These are phyloP conservation scores for Huntiella omanensis DNA, from an alignment of 2,329 filamentous ascomycete genomes.

Conservation along the genomic window DNA sequence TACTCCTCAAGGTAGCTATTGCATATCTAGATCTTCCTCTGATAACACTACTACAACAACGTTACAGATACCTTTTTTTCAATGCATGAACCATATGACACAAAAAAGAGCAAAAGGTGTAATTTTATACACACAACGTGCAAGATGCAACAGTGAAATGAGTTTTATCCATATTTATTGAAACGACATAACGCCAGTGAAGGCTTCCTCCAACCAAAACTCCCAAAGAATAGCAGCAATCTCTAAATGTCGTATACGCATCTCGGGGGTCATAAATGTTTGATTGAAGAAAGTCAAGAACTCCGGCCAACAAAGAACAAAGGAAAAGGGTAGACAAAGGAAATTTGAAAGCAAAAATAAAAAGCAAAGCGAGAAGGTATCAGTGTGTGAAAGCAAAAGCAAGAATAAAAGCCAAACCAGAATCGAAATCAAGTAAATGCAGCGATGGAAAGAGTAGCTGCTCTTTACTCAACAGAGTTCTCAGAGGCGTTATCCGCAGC, in stretches of 20 bases:
- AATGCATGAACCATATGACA: not conserved
- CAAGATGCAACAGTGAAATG: too few species aligned
- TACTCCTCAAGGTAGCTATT: too few species aligned
- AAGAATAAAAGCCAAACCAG: not conserved
- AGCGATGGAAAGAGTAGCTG: slow-evolving; percentile 1
- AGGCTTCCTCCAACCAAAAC: too few species aligned
- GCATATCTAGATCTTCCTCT: too few species aligned
- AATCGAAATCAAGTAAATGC: not conserved
- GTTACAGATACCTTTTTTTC: too few species aligned
- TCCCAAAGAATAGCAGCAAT: too few species aligned
- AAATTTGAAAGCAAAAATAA: slow-evolving; percentile 1
- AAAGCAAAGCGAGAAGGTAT: not conserved
- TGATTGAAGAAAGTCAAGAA: not conserved
- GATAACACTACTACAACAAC: too few species aligned
- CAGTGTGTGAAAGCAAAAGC: not conserved
- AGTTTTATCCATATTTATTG: not conserved
- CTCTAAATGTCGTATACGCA: too few species aligned
- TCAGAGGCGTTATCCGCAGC: slow-evolving; percentile 2
- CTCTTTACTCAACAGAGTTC: not conserved
- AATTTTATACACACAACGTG: not conserved
- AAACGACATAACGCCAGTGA: too few species aligned
- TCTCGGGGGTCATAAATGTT: not conserved
- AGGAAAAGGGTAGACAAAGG: not conserved
- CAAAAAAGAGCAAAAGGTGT: not conserved
- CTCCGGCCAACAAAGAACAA: not conserved